A percentile compares a stretch with the other conserved stretches of the same genome.
phyloP scores from a whole-genome alignment of 495 filamentous ascomycete genomes.

The Aspergillus taichungensis region DNA sequence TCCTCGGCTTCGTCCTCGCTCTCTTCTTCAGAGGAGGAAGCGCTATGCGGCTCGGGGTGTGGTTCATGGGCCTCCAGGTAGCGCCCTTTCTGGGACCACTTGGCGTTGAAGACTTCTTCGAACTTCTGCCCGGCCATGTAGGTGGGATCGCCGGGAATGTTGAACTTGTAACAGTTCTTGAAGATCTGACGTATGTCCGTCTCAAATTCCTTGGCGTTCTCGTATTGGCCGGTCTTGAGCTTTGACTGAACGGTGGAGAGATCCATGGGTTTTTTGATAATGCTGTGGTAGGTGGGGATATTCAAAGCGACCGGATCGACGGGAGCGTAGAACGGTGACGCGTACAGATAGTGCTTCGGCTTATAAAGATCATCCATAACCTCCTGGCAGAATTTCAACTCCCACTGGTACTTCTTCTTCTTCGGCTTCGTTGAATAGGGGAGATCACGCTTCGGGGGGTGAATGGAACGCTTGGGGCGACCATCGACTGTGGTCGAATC shows the following conservation, averaged over 20 bases:
- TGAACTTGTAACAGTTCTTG: slow-evolving; percentile 86
- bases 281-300: slow-evolving; percentile 84
- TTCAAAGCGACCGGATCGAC: slow-evolving; percentile 93
- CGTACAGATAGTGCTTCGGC: slow-evolving; percentile 54
- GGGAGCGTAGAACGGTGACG: slow-evolving; percentile 64
- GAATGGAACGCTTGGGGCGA: slow-evolving; percentile 88
- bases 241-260: slow-evolving; percentile 68
- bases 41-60: slow-evolving; percentile 40
- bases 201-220: slow-evolving; percentile 77
- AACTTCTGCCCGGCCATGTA: slow-evolving; percentile 59
- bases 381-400: slow-evolving; percentile 83
- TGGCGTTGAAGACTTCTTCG: slow-evolving; percentile 59
- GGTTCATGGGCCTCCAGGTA: slow-evolving; percentile 72
- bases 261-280: slow-evolving; percentile 97
- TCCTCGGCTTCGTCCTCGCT: slow-evolving; percentile 62
- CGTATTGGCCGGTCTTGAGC: slow-evolving; percentile 71
- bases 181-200: slow-evolving; percentile 75
- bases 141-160: slow-evolving; percentile 67
- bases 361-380: slow-evolving; percentile 72
- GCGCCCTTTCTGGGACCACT: slow-evolving; percentile 63
- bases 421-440: slow-evolving; percentile 75
- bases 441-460: slow-evolving; percentile 83
- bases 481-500: slow-evolving; percentile 69
- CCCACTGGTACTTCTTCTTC: slow-evolving; percentile 86
- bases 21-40: slow-evolving; percentile 49